phyloP scores from a whole-genome alignment of 2,329 filamentous ascomycete species.

The Sporothrix protearum region DNA sequence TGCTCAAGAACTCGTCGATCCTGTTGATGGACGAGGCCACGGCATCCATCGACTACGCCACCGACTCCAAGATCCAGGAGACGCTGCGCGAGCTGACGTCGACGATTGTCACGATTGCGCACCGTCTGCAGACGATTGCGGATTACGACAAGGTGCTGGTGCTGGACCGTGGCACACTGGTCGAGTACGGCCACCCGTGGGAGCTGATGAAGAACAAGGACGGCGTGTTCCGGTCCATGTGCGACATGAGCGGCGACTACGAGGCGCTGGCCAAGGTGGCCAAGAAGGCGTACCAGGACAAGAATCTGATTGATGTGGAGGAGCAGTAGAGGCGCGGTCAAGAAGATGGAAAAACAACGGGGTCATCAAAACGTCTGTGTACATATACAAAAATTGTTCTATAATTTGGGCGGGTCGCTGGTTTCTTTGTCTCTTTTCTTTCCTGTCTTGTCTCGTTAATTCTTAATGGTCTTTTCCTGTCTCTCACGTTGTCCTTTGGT shows the following conservation, averaged over 20 bases:
- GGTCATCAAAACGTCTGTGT: background rate
- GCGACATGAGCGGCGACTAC: conserved; percentile 60
- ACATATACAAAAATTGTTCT: conserved; percentile 6
- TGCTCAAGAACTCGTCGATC: conserved; percentile 87
- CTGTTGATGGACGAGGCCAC: conserved; percentile 99
- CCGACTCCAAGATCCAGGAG: conserved; percentile 92
- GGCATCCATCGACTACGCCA: conserved; percentile 93
- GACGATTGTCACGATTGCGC: conserved; percentile 95
- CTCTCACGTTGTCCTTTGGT: background rate
- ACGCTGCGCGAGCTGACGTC: conserved; percentile 90
- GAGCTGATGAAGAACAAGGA: conserved; percentile 69
- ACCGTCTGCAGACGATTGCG: conserved; percentile 91
- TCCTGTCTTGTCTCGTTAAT: background rate
- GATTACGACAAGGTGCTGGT: conserved; percentile 98
- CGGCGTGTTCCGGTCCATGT: conserved; percentile 62
- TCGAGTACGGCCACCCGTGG: conserved; percentile 89
- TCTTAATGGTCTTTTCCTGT: background rate
- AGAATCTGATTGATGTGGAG: conserved; percentile 20
- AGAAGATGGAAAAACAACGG: background rate
- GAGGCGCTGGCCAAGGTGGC: conserved; percentile 51
- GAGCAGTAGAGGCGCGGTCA: background rate
- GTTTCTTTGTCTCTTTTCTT: background rate
- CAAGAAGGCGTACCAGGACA: conserved; percentile 48
- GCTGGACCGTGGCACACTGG: conserved; percentile 79
- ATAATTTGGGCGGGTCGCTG: background rate